Conservation (phyloP, 169 alveolate genomes). For the Perkinsus chesapeaki region DNA sequence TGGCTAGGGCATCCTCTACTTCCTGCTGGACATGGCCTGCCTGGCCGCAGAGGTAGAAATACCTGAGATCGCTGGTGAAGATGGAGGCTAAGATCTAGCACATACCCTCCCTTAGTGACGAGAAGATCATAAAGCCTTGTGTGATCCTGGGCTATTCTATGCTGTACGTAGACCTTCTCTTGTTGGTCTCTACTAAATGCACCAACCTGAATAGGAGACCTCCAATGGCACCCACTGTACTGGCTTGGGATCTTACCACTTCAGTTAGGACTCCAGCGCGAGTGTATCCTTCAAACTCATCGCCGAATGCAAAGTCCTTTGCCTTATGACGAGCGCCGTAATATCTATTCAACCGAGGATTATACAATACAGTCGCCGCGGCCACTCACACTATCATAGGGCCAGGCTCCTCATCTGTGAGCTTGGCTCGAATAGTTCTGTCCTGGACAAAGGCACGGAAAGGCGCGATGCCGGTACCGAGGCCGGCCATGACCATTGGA, state of each 20-base stretch:
- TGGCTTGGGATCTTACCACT: neutral
- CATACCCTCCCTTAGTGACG: conserved; percentile 20
- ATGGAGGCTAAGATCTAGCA: neutral
- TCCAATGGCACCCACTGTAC: neutral
- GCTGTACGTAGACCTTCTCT: conserved; percentile 55
- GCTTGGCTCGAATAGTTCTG: conserved; percentile 21
- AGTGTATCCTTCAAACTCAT: conserved; percentile 42
- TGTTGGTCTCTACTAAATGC: conserved; percentile 54
- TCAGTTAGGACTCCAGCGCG: conserved; percentile 36
- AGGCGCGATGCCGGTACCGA: conserved; percentile 61
- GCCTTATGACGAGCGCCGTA: conserved; percentile 46
- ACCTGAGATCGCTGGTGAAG: neutral
- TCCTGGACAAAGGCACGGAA: conserved; percentile 51
- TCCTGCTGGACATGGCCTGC: conserved; percentile 27
- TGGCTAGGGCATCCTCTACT: neutral
- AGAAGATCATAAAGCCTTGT: conserved; percentile 17
- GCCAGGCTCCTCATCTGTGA: conserved; percentile 28
- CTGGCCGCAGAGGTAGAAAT: conserved; percentile 38
- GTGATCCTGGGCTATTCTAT: conserved; percentile 24
- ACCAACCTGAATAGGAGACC: conserved; percentile 1
- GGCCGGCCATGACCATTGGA: conserved; percentile 52
- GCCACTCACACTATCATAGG: conserved; percentile 35
- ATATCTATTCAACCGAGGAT: neutral
- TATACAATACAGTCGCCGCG: neutral
- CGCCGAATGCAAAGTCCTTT: conserved; percentile 44